Base-by-base conservation (phyloP, 2,329 filamentous ascomycete species). In the Botryotinia convoluta region DNA sequence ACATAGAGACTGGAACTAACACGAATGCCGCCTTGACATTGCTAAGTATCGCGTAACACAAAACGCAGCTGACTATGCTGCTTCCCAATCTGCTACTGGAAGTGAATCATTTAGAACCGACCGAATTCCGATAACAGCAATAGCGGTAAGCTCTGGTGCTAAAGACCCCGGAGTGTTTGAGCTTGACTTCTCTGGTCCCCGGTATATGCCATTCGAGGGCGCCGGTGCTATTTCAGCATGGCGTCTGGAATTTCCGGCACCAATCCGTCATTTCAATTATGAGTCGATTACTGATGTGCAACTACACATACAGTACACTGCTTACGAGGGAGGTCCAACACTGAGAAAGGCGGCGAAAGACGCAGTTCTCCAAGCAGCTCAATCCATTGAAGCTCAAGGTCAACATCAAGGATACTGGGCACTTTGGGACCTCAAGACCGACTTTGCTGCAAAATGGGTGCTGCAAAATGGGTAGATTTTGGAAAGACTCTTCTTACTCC, bases 181-280 rank as follows among this genome's bases (percentile, higher is more conserved):
- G 22, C 74, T 82, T 44, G 71, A 72, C 73, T 81, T 83, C 75
- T 57, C 44, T 6, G 78, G 77, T 54, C 78, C 80, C 32, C 76
- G 80, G 3, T 83, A 81, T 72, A 39, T 78, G 7, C 83, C 83
- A 2, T 84, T 84, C 69, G 83, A 84, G 74, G 77, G 79, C 29
- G 79, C 81, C 4, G 83, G 83, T 6, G 81, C 74, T 6, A 78
- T 83, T 62, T 76, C 74, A 61, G 59, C 44, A 14, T 84, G 82
- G 82, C 67, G 72, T 2, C 59, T 84, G 4, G 74, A 79, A 32
- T 77, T 84, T 4, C 81, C 81, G 3, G 32, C 62, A 2, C 45
- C 45, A 51, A 39, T 39, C 12, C 32, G 63, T 2, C n/a, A 35
- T 16, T 67, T 67, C 63, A 39, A 69, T 59, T 54, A 39, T 26